Base-by-base conservation (phyloP, 495 filamentous ascomycete species). In the Trichoderma virens region DNA sequence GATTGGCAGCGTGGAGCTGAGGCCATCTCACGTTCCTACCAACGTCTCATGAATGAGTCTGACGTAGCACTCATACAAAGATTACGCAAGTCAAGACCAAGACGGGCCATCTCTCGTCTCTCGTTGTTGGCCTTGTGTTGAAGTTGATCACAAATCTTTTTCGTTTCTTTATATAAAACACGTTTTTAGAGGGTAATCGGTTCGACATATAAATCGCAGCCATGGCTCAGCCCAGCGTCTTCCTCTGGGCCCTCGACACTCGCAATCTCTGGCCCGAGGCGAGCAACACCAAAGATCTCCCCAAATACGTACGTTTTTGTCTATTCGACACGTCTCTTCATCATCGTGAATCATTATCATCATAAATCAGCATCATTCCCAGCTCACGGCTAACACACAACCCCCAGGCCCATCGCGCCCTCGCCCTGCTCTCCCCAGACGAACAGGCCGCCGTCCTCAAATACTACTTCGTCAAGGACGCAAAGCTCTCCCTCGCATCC, bases 401-500 rank as follows among this genome's bases (percentile, higher is more conserved):
- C 11, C 25, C 11, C 23, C 6, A 87, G 79, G 86, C 85, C 34
- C 68, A 78, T 18, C 76, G 80, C 60, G 80, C 81, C n/a, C 75
- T 91, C 38, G 67, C 73, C 5, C 75, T 89, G n/a, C 79, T 91
- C 45, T 73, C 79, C 25, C 59, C 74, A 2, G 69, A 79, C 27
- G 84, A 88, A 68, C 79, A 77, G 63, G 65, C 73, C 18, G 71
- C 70, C 8, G 81, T 84, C 62, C 77, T 83, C 43, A 73, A 74
- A 41, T 90, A 85, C 77, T 84, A 80, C 75, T 82, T 84, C 66
- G 70, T 85, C 34, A 77, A 76, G 60, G 88, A 91, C 74, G 87
- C 86, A 27, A 85, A 83, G 70, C 86, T 90, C 80, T 76, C 79
- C 41, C 81, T 96, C 14, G 89, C 79, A 39, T 95, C 91, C 18